Base-by-base conservation (phyloP, 805 yeast species). In the Wickerhamiella domercqiae region DNA sequence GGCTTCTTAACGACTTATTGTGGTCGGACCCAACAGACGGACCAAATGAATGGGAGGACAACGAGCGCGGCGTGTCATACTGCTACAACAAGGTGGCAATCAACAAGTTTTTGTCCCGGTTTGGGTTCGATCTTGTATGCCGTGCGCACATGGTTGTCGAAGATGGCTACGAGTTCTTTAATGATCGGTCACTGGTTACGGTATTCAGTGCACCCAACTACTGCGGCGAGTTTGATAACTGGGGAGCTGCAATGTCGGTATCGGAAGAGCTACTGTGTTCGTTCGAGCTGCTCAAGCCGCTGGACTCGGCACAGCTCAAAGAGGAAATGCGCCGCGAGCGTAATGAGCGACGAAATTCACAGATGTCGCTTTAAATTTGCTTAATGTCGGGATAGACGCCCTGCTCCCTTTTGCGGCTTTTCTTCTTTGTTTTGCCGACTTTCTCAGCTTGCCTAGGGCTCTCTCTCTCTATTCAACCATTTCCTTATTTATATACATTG, bases 161-260 rank as follows among this genome's bases (percentile, higher is more conserved):
- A 50, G 84, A 76, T 49, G 84, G 84, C 5, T 76, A 76, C 54
- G 84, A 76, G 55, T 76, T 76, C 49, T 76, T 76, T 62, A 75
- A 76, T 47, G 81, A 77, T 52, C 60, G 79, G 24, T 70, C 77
- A 7, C 61, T 76, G 45, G 83, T 77, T 18, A 76, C 84, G 0
- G 82, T 76, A 17, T 76, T 76, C 51, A 67, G 75, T 37, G 84
- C 84, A 2, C 84, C 83, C 7, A 76, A 76, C 54, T 76, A 76
- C 54, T 76, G 83, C 51, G 83, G 84, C n/a, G 84, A 76, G 56
- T 76, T 76, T 51, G 82, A 84, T 55, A 83, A 83, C 51, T 83
- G 94, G 94, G 95, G 94, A 18, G 98, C 98, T 2, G 96, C 87
- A 4, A 87, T 87, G 97, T 76, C 93, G 49, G 97, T 87, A 13